Base-by-base conservation (phyloP, 352 stramenopile genomes). In the Detonula confervacea region DNA sequence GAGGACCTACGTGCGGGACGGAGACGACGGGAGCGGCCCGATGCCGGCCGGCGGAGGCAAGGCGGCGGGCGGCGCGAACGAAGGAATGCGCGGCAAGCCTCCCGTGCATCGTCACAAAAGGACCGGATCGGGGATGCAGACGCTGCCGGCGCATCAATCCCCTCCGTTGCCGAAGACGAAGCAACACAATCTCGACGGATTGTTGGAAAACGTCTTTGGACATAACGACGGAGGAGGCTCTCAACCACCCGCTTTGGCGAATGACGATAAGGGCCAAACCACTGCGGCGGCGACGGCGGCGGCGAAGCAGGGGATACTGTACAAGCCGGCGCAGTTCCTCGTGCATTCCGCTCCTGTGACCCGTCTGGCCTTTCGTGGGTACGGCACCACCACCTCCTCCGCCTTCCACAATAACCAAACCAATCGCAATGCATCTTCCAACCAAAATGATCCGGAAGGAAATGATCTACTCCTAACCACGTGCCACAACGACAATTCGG, bases 381-480 rank as follows among this genome's bases (percentile, higher is more conserved):
- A 77, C 25, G 90, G 87, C 30, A 82, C 81, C 6, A 54, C 64
- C 11, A 92, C 87, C 20, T 90, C 82, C 0, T 80, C 66, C 3
- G 29, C 47, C 9, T 8, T 56, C 24, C 80, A 84, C 69, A 84
- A 88, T 33, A 60, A 33, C 42, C n/a, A 44, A n/a, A n/a, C n/a
- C n/a, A n/a, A n/a, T n/a, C 52, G 44, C 12, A 27, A 20, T 14
- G 25, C 14, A 6, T 33, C 24, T 24, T n/a, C 2, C 57, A 5
- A 39, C 24, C 9, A 67, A 29, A 57, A 60, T 16, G 68, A 74
- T 8, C 33, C 44, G 33, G 72, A 89, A 42, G 87, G 87, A 6
- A 93, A 93, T 56, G 87, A 93, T 75, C 68, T 94, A 42, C 62
- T 94, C 27, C 51, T 94, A 20, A 93, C 90, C 35, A 88, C 80